These are phyloP conservation scores for Colletotrichum tabaci DNA, from an alignment of 2,329 filamentous ascomycete species.

Conservation along the genomic window DNA sequence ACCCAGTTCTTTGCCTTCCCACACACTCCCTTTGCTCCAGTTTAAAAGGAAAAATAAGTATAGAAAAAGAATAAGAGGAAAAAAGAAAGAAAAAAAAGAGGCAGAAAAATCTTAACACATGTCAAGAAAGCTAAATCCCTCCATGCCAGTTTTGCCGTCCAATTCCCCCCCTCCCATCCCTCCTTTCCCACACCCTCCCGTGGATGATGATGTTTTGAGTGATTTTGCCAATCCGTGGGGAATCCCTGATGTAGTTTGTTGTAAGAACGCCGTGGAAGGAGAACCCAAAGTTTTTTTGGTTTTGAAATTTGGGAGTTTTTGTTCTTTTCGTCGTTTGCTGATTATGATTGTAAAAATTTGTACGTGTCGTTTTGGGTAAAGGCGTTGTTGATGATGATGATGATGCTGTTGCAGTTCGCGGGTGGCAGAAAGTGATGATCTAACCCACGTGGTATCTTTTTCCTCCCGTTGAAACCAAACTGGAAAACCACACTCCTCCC, in stretches of 20 bases:
- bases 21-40: constrained; percentile 28
- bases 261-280: constrained; percentile 24
- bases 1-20: too few relatives aligned
- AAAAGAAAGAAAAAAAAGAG: not conserved
- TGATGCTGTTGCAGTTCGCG: constrained; percentile 15
- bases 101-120: constrained; percentile 16
- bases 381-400: constrained; percentile 1
- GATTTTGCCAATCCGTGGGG: constrained; percentile 20
- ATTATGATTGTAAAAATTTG: constrained; percentile 22
- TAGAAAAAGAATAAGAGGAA: too few relatives aligned
- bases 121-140: not conserved
- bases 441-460: constrained; percentile 35
- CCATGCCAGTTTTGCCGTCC: too few relatives aligned
- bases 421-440: constrained; percentile 13
- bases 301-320: not conserved
- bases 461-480: constrained; percentile 30
- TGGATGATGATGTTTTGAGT: not conserved
- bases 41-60: not conserved
- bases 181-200: not conserved
- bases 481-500: not conserved
- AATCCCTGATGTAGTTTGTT: not conserved
- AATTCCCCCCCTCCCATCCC: too few relatives aligned
- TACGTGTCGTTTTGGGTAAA: constrained; percentile 3
- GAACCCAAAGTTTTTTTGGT: not conserved
- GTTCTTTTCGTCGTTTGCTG: constrained; percentile 35